These are phyloP conservation scores for Deuterostichococcus epilithicus DNA, from an alignment of 139 green algal genomes.

Conservation along the genomic window DNA sequence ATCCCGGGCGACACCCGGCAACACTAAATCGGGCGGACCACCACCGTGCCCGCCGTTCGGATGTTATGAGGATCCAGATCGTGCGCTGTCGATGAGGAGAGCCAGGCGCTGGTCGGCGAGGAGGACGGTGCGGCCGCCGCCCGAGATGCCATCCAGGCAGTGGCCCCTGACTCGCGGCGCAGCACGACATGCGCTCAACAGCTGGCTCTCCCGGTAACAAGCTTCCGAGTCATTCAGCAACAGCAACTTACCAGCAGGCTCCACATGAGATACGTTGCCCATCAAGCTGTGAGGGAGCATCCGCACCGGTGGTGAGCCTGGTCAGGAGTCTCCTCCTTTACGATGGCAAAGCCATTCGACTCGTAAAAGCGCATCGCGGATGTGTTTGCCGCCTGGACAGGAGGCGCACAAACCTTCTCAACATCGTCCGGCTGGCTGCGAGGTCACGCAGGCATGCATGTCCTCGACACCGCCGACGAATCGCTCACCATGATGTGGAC, in stretches of 20 bases:
- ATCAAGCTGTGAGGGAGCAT: background rate
- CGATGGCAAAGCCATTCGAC: slow-evolving; percentile 34
- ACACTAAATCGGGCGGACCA: too few species aligned
- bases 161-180: too few species aligned
- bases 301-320: slow-evolving; percentile 44
- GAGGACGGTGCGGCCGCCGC: slow-evolving; percentile 39
- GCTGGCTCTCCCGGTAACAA: too few species aligned
- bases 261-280: background rate
- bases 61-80: too few species aligned
- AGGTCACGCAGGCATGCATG: too few species aligned
- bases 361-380: slow-evolving; percentile 37
- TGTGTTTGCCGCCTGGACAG: slow-evolving; percentile 28
- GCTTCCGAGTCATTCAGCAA: background rate
- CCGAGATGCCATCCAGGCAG: slow-evolving; percentile 54
- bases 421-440: too few species aligned
- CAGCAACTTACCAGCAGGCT: background rate
- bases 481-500: slow-evolving; percentile 45
- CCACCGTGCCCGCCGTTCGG: too few species aligned
- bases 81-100: background rate
- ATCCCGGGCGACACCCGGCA: too few species aligned
- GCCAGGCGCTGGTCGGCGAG: slow-evolving; percentile 3
- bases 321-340: slow-evolving; percentile 49
- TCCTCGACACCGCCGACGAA: background rate
- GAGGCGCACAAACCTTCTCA: too few species aligned
- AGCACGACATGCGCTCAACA: too few species aligned